Conservation (phyloP, 371 early-diverging fungal genomes). For the Quaeritorhiza haematococci region DNA sequence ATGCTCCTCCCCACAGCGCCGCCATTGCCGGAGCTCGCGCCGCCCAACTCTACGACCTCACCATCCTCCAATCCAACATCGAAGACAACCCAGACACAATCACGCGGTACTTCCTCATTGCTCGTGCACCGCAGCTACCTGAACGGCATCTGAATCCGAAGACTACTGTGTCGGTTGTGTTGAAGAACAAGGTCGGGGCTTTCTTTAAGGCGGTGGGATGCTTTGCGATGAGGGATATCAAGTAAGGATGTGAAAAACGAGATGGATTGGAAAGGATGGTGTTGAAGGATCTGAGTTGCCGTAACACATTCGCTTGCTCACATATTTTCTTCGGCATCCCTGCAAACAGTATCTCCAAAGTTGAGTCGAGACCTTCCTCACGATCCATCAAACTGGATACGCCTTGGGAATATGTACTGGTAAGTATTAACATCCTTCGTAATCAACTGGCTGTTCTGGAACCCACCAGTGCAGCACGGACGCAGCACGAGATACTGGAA, state of each 20-base stretch:
- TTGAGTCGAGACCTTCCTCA: constrained; percentile 23
- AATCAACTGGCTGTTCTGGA: too few species aligned
- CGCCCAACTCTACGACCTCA: constrained; percentile 17
- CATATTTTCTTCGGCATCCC: too few species aligned
- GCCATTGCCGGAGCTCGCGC: constrained; percentile 20
- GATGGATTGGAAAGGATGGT: neutral
- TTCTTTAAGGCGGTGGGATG: constrained; percentile 15
- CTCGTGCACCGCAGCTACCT: constrained; percentile 12
- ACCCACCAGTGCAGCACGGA: too few species aligned
- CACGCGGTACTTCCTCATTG: constrained; percentile 24
- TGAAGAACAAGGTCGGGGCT: constrained; percentile 21
- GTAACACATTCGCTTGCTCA: too few species aligned
- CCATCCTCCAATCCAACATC: constrained; percentile 10
- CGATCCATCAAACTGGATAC: constrained; percentile 15
- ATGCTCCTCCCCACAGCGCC: constrained; percentile 3
- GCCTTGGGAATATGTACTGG: constrained; percentile 27
- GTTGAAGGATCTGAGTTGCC: neutral
- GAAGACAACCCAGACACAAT: constrained; percentile 16
- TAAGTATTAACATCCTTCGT: neutral
- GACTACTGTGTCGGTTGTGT: constrained; percentile 14
- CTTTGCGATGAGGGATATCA: constrained; percentile 25
- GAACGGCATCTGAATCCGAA: constrained; percentile 19
- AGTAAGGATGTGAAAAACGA: constrained; percentile 4
- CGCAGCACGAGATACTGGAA: too few species aligned
- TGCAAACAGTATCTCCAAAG: constrained; percentile 19